These are phyloP conservation scores for Henckelia pumila DNA, from an alignment of 257 asterid species.

Conservation along the genomic window DNA sequence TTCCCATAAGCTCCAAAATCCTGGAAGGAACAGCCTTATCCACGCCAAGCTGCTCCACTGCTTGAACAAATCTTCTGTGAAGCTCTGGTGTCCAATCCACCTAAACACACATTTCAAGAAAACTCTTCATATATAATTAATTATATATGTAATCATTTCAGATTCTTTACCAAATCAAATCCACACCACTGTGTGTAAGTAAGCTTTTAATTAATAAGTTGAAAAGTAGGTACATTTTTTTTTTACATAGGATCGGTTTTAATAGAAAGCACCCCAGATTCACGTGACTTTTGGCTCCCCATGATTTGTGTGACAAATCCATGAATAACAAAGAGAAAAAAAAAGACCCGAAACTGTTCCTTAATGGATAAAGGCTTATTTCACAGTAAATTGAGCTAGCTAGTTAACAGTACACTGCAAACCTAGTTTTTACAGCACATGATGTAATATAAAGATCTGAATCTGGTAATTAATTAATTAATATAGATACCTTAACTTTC, in stretches of 20 bases:
- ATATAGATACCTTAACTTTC: constrained; percentile 64
- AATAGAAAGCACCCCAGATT: constrained; percentile 12
- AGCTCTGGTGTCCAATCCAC: constrained; percentile 99
- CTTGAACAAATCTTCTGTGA: constrained; percentile 82
- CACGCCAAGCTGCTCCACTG: constrained; percentile 92
- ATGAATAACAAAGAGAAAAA: constrained; percentile 33
- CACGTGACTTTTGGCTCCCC: constrained; percentile 30
- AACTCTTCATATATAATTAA: not conserved
- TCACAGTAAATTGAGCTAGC: not conserved
- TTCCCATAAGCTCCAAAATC: constrained; percentile 92
- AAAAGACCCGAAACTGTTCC: not conserved
- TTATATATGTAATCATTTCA: not conserved
- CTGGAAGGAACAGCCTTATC: constrained; percentile 97
- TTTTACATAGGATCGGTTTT: not conserved
- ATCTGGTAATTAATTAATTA: too few species aligned
- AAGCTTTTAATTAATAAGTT: not conserved
- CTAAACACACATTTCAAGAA: constrained; percentile 43
- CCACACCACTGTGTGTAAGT: not conserved
- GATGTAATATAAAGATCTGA: not conserved
- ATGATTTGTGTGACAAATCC: constrained; percentile 26
- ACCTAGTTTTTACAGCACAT: constrained; percentile 16
- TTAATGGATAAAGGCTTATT: constrained; percentile 25
- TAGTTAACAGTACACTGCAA: not conserved
- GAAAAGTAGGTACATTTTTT: not conserved
- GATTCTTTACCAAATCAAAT: not conserved